Percentiles rank a stretch among this genome's conserved stretches.
phyloP scores from a whole-genome alignment of 768 basidiomycete species.

The Pilatotrama ljubarskyi region DNA sequence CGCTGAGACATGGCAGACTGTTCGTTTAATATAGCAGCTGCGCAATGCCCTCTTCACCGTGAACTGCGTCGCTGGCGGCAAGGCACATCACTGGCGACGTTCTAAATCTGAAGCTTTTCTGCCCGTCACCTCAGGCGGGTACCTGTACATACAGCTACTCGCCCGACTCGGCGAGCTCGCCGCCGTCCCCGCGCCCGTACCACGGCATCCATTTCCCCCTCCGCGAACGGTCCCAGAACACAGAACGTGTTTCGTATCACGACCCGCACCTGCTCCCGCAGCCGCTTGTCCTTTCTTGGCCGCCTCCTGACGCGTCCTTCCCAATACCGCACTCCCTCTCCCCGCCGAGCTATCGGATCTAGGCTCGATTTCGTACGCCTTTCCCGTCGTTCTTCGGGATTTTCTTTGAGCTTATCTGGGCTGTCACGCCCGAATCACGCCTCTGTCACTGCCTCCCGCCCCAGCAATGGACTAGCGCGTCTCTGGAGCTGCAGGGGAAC shows the following conservation, averaged over 20 bases:
- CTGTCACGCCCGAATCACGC: conserved; percentile 16
- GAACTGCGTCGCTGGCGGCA: background rate
- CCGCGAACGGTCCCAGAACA: conserved; percentile 14
- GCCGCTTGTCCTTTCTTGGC: conserved; percentile 6
- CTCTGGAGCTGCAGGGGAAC: background rate
- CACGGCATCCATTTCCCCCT: conserved; percentile 7
- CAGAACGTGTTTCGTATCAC: conserved; percentile 12
- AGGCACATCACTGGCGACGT: background rate
- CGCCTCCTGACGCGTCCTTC: conserved; percentile 11
- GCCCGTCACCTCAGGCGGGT: too few species aligned
- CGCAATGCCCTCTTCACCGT: background rate
- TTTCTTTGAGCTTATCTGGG: conserved; percentile 3
- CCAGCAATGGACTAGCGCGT: conserved; percentile 12
- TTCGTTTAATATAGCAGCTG: too few species aligned
- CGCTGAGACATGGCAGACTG: too few species aligned
- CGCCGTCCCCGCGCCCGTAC: background rate
- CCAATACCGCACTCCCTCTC: background rate
- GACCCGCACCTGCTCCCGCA: background rate
- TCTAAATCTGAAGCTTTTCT: background rate
- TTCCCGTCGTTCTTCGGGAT: background rate
- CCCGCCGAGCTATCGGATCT: background rate
- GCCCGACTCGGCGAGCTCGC: background rate
- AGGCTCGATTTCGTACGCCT: background rate
- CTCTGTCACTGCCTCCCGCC: conserved; percentile 1
- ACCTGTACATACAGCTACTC: too few species aligned